Percentiles rank a stretch among this genome's conserved stretches.
Evolutionary conservation across 2,329 filamentous ascomycete species (phyloP).

Genomic region (Ceratocystis albifundus): DNA sequence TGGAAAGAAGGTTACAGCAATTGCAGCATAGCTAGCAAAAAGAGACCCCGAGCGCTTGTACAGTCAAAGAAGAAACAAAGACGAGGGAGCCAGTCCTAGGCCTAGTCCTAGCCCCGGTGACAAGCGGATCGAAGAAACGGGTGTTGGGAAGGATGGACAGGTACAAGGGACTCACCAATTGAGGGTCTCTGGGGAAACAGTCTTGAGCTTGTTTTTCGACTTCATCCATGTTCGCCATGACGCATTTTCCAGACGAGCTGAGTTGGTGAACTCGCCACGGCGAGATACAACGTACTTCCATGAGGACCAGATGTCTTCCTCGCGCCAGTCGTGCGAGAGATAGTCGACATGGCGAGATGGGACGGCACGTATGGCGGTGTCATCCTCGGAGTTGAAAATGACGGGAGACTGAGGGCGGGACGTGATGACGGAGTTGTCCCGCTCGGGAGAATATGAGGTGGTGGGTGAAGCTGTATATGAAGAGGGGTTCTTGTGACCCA

Average conservation of each 20-base stretch:
- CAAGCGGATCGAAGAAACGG: background rate
- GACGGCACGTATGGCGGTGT: slow-evolving; percentile 60
- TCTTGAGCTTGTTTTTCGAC: slow-evolving; percentile 73
- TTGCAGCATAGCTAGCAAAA: background rate
- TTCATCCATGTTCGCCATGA: slow-evolving; percentile 98
- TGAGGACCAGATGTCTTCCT: slow-evolving; percentile 95
- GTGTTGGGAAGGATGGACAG: background rate
- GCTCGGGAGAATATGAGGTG: slow-evolving; percentile 34
- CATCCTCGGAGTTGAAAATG: slow-evolving; percentile 51
- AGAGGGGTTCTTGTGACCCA: slow-evolving; percentile 40
- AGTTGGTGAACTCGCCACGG: slow-evolving; percentile 66
- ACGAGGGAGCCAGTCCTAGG: background rate
- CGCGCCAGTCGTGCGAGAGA: slow-evolving; percentile 81
- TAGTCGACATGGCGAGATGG: slow-evolving; percentile 91
- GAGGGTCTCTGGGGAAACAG: slow-evolving; percentile 78
- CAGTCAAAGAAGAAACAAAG: background rate
- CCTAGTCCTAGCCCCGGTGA: background rate
- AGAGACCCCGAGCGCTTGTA: background rate
- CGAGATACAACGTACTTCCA: slow-evolving; percentile 88
- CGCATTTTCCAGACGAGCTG: slow-evolving; percentile 78
- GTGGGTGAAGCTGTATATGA: slow-evolving; percentile 39
- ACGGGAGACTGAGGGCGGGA: slow-evolving; percentile 46
- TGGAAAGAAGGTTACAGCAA: background rate
- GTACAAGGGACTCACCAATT: slow-evolving; percentile 60
- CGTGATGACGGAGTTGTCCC: slow-evolving; percentile 40